These are phyloP conservation scores for Eucalyptus cloeziana DNA, from an alignment of 345 rosid species.

Conservation along the genomic window DNA sequence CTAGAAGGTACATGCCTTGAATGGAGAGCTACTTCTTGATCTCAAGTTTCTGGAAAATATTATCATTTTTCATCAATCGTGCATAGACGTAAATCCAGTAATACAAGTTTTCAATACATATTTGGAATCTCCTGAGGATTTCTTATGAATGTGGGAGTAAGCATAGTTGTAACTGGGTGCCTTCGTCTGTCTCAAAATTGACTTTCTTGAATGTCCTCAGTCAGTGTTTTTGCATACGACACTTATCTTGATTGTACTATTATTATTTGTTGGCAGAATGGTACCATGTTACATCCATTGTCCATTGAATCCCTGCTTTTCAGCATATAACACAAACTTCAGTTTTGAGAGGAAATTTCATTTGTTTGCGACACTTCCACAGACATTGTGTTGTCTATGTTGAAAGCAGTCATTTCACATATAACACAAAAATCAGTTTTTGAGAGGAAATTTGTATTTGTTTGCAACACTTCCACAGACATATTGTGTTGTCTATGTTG, in stretches of 20 bases:
- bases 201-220: background rate
- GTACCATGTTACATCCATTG: background rate
- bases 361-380: background rate
- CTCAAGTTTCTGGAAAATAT: background rate
- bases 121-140: background rate
- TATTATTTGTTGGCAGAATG: background rate
- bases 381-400: background rate
- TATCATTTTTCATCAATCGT: background rate
- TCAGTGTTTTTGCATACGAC: background rate
- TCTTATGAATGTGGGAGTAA: background rate
- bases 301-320: background rate
- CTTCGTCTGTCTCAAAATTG: background rate
- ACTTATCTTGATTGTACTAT: background rate
- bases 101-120: background rate
- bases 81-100: background rate
- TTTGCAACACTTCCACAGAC: background rate
- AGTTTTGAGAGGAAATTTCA: background rate
- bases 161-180: background rate
- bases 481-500: background rate
- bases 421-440: background rate
- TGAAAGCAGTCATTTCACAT: background rate
- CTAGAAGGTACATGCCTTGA: conserved; percentile 54
- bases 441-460: background rate
- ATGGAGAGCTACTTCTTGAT: background rate
- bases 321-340: background rate